Percentiles rank a stretch among this genome's conserved stretches.
Evolutionary conservation across 495 filamentous ascomycete species (phyloP).

Genomic region (Rostrohypoxylon terebratum): DNA sequence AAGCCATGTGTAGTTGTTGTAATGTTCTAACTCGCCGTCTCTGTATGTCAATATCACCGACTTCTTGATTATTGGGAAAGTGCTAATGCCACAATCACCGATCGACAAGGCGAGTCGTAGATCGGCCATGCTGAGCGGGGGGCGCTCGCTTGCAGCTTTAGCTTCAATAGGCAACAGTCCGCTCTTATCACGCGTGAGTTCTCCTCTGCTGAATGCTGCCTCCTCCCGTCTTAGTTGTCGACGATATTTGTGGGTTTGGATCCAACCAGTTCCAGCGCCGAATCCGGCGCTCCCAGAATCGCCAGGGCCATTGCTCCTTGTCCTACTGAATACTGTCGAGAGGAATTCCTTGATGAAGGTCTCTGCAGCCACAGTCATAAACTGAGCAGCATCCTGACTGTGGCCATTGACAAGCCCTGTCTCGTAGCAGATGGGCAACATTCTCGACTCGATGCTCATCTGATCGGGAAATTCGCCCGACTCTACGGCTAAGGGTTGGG

Average conservation of each 20-base stretch:
- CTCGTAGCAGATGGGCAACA: conserved; percentile 96
- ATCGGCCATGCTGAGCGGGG: conserved; percentile 80
- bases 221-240: conserved; percentile 79
- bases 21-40: conserved; percentile 79
- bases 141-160: conserved; percentile 72
- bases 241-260: conserved; percentile 83
- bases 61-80: conserved; percentile 79
- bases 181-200: conserved; percentile 73
- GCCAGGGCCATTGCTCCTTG: conserved; percentile 79
- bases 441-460: conserved; percentile 80
- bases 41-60: conserved; percentile 77
- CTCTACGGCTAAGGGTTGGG: conserved; percentile 85
- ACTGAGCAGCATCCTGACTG: conserved; percentile 76
- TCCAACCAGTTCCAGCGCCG: conserved; percentile 72
- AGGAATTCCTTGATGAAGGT: conserved; percentile 92
- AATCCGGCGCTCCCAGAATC: conserved; percentile 65
- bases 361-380: conserved; percentile 91
- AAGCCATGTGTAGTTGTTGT: conserved; percentile 64
- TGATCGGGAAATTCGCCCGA: conserved; percentile 93
- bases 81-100: conserved; percentile 76
- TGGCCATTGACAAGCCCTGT: conserved; percentile 83
- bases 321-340: conserved; percentile 79
- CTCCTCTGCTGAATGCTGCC: conserved; percentile 71
- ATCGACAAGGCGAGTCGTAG: conserved; percentile 79
- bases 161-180: conserved; percentile 83